Evolutionary conservation across 345 rosid species (phyloP), one percentile per base, ranked within the genome.

Genomic region (Turritis glabra): DNA sequence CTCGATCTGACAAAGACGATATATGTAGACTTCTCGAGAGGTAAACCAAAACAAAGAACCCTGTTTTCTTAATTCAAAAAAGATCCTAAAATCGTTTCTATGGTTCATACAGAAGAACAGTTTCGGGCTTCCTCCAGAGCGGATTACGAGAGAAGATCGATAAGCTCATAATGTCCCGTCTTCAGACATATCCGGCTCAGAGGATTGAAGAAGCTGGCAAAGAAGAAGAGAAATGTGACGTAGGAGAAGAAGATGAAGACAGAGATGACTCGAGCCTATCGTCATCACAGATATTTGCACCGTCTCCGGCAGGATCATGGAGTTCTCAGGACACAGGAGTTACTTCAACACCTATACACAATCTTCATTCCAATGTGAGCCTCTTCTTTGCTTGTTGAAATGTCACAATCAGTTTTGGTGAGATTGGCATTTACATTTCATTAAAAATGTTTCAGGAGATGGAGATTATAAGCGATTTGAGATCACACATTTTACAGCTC

Each of bases 81-180:
- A 6, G 14, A 46, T 29, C 18, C 26, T 54, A 25, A 35, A 22
- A 4, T 4, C 18, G 21, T 48, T 11, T 30, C 17, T 74, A 9
- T 58, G 18, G 58, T 22, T 27, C 26, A 48, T 79, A 80, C 91
- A 91, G 99, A 69, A 82, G 82, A 80, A 85, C 88, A 2, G 99
- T 95, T 12, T 90, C 99, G 9, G 84, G 38, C 48, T 90, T 83
- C 71, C 90, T 95, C 32, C 73, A 73, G 12, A 88, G 97, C 71
- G 99, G 83, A 41, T 72, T 91, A 75, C 80, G 92, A 29, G 93
- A 84, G 27, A 86, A 72, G 63, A 92, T 95, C 83, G 90, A 92
- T 63, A 76, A 69, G 27, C 63, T 89, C 82, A 85, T 95, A 79
- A 29, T 56, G 44, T 81, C 85, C 48, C 89, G 75, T 66, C 75